Percentiles rank a stretch among this genome's conserved stretches.
These are phyloP conservation scores for Aspergillus novoparasiticus DNA, from an alignment of 2,329 filamentous ascomycete species.

Conservation along the genomic window DNA sequence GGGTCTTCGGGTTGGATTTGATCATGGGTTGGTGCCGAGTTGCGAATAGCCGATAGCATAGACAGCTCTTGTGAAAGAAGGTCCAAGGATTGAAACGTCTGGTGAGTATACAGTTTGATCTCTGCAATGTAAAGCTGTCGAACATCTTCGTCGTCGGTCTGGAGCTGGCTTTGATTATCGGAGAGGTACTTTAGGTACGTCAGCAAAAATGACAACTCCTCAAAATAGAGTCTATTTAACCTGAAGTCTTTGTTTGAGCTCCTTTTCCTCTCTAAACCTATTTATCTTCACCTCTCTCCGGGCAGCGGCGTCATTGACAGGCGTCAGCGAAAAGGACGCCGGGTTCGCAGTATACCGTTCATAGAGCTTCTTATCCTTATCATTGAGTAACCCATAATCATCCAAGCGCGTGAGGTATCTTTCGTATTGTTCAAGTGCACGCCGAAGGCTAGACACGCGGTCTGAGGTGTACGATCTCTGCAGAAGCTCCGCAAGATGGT, in stretches of 20 bases:
- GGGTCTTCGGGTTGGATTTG: conserved; percentile 38
- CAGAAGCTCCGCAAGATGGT: conserved; percentile 76
- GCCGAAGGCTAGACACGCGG: conserved; percentile 64
- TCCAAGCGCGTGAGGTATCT: conserved; percentile 76
- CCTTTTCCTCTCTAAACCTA: conserved; percentile 82
- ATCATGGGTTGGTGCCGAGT: conserved; percentile 44
- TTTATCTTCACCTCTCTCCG: conserved; percentile 82
- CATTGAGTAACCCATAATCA: conserved; percentile 71
- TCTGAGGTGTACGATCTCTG: conserved; percentile 66
- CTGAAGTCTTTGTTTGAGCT: conserved; percentile 80
- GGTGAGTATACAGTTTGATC: conserved; percentile 72
- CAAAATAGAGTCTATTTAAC: conserved; percentile 42
- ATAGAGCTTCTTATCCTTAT: conserved; percentile 68
- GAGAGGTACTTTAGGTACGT: conserved; percentile 56
- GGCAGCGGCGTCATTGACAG: conserved; percentile 66
- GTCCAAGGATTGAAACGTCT: conserved; percentile 85
- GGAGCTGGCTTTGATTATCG: conserved; percentile 61
- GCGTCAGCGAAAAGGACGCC: conserved; percentile 71
- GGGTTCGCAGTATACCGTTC: conserved; percentile 73
- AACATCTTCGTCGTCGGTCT: conserved; percentile 81
- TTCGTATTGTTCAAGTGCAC: conserved; percentile 73
- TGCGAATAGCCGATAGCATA: conserved; percentile 73
- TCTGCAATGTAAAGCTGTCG: conserved; percentile 78
- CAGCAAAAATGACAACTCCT: conserved; percentile 28
- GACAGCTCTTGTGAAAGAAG: conserved; percentile 80